Evolutionary conservation across 257 asterid species (phyloP).

Genomic region (Verbena officinalis): DNA sequence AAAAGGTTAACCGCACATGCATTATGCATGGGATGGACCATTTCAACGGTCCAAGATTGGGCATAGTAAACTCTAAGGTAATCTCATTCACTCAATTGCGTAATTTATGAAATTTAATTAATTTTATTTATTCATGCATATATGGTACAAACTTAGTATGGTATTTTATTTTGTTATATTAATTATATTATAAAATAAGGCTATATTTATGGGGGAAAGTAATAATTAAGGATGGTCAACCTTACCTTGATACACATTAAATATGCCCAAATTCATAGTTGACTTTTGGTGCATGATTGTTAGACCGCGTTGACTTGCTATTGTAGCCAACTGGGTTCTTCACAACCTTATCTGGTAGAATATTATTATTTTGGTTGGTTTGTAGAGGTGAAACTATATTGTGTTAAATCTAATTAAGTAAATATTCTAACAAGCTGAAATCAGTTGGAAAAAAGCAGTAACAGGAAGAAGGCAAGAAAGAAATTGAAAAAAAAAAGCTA

Average conservation of each 20-base stretch:
- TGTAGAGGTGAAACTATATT: no score
- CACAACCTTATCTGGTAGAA: background rate
- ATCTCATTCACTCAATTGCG: background rate
- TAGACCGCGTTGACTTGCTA: constrained; percentile 20
- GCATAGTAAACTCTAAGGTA: background rate
- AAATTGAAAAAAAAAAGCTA: no score
- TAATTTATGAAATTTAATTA: background rate
- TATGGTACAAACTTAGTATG: no score
- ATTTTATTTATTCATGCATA: background rate
- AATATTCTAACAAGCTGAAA: no score
- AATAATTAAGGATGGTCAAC: background rate
- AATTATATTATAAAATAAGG: background rate
- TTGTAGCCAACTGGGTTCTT: background rate
- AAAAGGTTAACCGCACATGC: background rate
- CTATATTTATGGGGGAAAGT: constrained; percentile 16
- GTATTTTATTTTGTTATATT: no score
- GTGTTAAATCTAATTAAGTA: no score
- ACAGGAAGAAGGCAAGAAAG: no score
- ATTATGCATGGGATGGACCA: background rate
- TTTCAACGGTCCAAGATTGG: background rate
- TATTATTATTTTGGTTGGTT: no score
- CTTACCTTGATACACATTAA: background rate
- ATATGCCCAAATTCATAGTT: constrained; percentile 1
- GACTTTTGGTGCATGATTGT: constrained; percentile 19
- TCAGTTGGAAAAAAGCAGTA: no score